Evolutionary conservation across 768 basidiomycete genomes (phyloP).

Genomic region (Piloderma croceum): DNA sequence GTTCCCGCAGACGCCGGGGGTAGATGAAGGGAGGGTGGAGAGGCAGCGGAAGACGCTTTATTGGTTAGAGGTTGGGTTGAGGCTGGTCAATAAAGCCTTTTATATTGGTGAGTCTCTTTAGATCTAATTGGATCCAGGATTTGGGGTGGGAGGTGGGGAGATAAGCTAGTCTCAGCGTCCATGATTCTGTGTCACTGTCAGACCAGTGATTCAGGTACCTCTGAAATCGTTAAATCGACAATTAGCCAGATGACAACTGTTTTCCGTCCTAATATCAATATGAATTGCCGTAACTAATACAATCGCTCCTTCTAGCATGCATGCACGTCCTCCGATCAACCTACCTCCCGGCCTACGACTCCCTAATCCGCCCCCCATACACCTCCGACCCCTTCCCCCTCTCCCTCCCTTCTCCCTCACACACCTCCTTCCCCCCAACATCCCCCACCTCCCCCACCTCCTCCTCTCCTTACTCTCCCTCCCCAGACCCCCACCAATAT

Average conservation of each 20-base stretch:
- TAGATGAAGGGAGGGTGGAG: constrained; percentile 36
- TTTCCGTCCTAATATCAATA: too few species aligned
- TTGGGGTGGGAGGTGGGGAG: too few species aligned
- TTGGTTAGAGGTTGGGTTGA: constrained; percentile 60
- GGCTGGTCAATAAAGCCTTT: constrained; percentile 59
- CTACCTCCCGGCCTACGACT: constrained; percentile 61
- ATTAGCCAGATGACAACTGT: too few species aligned
- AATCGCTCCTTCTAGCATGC: constrained; percentile 51
- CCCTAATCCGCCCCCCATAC: constrained; percentile 62
- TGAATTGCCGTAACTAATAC: too few species aligned
- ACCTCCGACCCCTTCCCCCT: constrained; percentile 75
- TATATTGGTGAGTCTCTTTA: constrained; percentile 50
- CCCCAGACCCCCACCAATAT: constrained; percentile 22
- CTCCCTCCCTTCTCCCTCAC: constrained; percentile 9
- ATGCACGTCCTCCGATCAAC: constrained; percentile 79
- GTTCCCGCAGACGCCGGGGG: constrained; percentile 47
- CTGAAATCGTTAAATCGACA: too few species aligned
- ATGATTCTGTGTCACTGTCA: too few species aligned
- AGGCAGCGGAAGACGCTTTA: constrained; percentile 62
- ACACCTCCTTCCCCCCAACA: neutral
- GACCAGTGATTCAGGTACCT: neutral
- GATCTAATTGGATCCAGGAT: too few species aligned
- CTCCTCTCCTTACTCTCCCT: constrained; percentile 22
- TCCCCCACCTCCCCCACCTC: constrained; percentile 25
- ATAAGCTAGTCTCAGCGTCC: too few species aligned